Base-by-base conservation (phyloP, 805 yeast species). In the Lachancea sp. region DNA sequence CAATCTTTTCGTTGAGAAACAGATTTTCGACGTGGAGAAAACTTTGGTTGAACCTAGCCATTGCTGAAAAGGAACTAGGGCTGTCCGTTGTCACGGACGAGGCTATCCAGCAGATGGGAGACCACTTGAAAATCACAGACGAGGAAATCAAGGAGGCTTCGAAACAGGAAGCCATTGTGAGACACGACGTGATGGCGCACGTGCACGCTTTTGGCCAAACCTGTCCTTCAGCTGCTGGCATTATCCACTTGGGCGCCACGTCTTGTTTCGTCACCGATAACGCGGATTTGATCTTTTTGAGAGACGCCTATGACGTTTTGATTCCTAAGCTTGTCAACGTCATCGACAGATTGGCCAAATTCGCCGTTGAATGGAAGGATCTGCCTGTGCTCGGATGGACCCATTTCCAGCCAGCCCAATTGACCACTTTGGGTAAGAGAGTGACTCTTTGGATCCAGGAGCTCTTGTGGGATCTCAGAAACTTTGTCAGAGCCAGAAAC, bases 101-200 rank as follows among this genome's bases (percentile, higher is more conserved):
- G 65, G 99, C 98, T 41, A 78, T 93, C 54, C 84, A 77, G 62
- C 86, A 93, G 73, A 84, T 93, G 88, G 70, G 77, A 52, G 64
- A 72, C 18, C 84, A 93, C 67, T 72, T 91, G 59, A 76, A 68
- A 41, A 89, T 93, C 70, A 82, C 96, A 8, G 97, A 91, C 65
- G 95, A 86, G 56, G 98, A 95, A 62, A 88, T 93, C 52, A 88
- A 75, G 47, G 85, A 74, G 47, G 98, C 99, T 36, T 72, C 90
- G 47, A 79, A 78, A 55, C 97, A 93, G 71, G 99, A 93, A 70
- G 96, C 98, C 43, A 89, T 85, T 66, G 98, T 93, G 47, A 85
- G 99, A 73, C 99, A 93, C 68, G 99, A 93, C 65, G 99, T 93
- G 57, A 93, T 93, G 99, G 96, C 98, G 46, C 99, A 93, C 59